Evolutionary conservation across 2,329 filamentous ascomycete genomes (phyloP).

Genomic region (Sporothrix dimorphospora): DNA sequence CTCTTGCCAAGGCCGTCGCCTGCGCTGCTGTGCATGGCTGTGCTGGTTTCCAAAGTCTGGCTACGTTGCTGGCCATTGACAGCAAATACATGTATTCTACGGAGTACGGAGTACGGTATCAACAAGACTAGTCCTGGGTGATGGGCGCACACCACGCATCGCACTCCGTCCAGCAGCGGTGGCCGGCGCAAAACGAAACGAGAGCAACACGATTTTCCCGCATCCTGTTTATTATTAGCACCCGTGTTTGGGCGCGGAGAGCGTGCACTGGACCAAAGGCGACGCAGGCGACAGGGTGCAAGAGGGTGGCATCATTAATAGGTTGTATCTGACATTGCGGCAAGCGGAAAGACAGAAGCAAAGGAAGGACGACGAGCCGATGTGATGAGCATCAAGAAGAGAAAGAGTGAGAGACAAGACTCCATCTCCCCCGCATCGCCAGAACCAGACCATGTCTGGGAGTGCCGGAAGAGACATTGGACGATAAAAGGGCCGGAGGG

Average conservation of each 20-base stretch:
- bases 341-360: not conserved
- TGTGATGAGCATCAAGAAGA: too few relatives aligned
- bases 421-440: conserved; percentile 17
- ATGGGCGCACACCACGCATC: conserved; percentile 17
- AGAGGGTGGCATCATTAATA: conserved; percentile 12
- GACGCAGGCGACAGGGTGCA: too few relatives aligned
- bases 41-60: not conserved
- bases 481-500: not conserved
- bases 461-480: conserved; percentile 11
- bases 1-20: not conserved
- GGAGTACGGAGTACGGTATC: not conserved
- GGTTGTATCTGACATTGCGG: conserved; percentile 6
- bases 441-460: not conserved
- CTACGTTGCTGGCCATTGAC: too few relatives aligned
- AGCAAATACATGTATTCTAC: too few relatives aligned
- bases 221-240: conserved; percentile 19
- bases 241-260: not conserved
- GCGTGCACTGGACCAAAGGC: not conserved
- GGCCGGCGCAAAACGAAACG: conserved; percentile 21
- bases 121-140: not conserved
- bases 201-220: not conserved
- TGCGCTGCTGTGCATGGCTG: not conserved
- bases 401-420: not conserved
- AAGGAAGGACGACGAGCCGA: not conserved
- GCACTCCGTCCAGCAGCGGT: not conserved